Evolutionary conservation across 768 basidiomycete genomes (phyloP).

Genomic region (Suillus cothurnatus): DNA sequence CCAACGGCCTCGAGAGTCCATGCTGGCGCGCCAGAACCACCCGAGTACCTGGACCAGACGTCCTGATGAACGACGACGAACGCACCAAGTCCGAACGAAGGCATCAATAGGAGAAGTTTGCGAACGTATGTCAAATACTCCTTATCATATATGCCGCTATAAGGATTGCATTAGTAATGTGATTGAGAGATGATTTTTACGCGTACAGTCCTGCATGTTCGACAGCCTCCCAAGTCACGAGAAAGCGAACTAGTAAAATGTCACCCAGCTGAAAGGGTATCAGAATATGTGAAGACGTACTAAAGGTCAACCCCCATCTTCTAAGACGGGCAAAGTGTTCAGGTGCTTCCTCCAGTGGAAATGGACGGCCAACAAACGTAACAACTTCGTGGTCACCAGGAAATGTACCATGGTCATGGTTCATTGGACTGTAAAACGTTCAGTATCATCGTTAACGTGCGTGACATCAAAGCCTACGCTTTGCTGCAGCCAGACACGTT

Average conservation of each 20-base stretch:
- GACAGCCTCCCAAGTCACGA: slow-evolving; percentile 96
- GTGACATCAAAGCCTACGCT: slow-evolving; percentile 50
- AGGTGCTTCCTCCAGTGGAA: slow-evolving; percentile 86
- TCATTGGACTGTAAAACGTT: slow-evolving; percentile 52
- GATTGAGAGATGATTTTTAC: background rate
- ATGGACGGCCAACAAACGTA: slow-evolving; percentile 90
- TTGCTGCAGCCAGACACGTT: slow-evolving; percentile 86
- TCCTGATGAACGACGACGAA: slow-evolving; percentile 91
- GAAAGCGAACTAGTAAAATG: slow-evolving; percentile 69
- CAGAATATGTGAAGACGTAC: slow-evolving; percentile 45
- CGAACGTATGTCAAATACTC: slow-evolving; percentile 84
- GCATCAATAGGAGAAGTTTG: slow-evolving; percentile 64
- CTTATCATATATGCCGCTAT: slow-evolving; percentile 80
- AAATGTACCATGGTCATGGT: slow-evolving; percentile 69
- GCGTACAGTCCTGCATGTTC: slow-evolving; percentile 93
- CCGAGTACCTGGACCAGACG: slow-evolving; percentile 93
- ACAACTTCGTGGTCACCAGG: slow-evolving; percentile 64
- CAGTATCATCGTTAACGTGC: background rate
- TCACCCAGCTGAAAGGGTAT: background rate
- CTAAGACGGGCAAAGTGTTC: slow-evolving; percentile 80
- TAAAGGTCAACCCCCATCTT: slow-evolving; percentile 86
- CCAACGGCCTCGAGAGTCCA: slow-evolving; percentile 92
- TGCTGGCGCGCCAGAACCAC: slow-evolving; percentile 94
- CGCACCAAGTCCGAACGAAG: slow-evolving; percentile 70
- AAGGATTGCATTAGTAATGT: slow-evolving; percentile 4